Conservation (phyloP, 805 yeast genomes). For the Candida vaughaniae region DNA sequence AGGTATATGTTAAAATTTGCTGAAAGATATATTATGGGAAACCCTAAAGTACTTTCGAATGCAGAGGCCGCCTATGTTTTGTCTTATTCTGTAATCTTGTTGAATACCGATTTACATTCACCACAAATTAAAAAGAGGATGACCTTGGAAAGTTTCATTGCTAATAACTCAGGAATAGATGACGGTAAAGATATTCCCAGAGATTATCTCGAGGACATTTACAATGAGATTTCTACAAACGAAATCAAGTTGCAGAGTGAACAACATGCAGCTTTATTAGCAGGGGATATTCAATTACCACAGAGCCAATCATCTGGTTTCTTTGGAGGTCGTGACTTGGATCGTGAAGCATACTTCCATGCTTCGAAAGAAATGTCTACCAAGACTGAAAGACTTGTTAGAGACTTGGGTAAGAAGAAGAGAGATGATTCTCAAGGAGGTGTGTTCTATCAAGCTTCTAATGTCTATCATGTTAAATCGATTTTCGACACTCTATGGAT, state of each 20-base stretch:
- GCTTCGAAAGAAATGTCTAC: slow-evolving; percentile 90
- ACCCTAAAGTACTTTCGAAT: slow-evolving; percentile 82
- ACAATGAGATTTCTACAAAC: slow-evolving; percentile 71
- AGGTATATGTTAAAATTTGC: slow-evolving; percentile 97
- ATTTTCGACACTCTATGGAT: slow-evolving; percentile 96
- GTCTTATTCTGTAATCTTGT: slow-evolving; percentile 87
- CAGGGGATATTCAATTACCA: slow-evolving; percentile 50
- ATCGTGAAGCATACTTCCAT: slow-evolving; percentile 82
- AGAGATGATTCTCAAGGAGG: slow-evolving; percentile 39
- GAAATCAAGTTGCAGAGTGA: slow-evolving; percentile 92
- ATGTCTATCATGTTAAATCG: slow-evolving; percentile 86
- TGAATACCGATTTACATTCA: slow-evolving; percentile 93
- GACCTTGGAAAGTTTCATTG: slow-evolving; percentile 84
- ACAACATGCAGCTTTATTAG: slow-evolving; percentile 84
- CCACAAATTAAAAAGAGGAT: slow-evolving; percentile 81
- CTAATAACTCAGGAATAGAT: slow-evolving; percentile 88
- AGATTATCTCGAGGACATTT: slow-evolving; percentile 67
- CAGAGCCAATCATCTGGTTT: slow-evolving; percentile 47
- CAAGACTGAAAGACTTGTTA: slow-evolving; percentile 83
- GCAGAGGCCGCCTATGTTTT: slow-evolving; percentile 94
- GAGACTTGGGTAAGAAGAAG: slow-evolving; percentile 53
- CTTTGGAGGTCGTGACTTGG: slow-evolving; percentile 66
- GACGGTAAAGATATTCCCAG: slow-evolving; percentile 82
- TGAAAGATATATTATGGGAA: slow-evolving; percentile 83
- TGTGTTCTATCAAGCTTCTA: slow-evolving; percentile 78